Evolutionary conservation across 805 yeast species (phyloP), one percentile per base, ranked within the genome.

Genomic region (Saccharomycopsis javanensis): DNA sequence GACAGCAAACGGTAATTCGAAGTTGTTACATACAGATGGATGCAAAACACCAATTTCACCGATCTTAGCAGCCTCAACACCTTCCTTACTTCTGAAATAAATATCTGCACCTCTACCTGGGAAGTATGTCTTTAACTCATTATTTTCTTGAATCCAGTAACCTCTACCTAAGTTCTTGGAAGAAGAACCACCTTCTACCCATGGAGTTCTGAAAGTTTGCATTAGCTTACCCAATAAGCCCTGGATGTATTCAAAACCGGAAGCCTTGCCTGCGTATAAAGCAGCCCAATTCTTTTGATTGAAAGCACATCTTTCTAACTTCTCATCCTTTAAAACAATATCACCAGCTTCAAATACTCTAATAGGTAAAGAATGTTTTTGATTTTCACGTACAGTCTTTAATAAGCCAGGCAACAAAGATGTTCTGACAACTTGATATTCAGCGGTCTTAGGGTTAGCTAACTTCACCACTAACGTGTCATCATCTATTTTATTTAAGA

Each of bases 361-460:
- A 68, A 95, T 87, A 51, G 99, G 99, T 67, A 94, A 79, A 1
- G 96, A 78, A 71, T 95, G 98, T 71, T 90, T 87, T 76, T 96
- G 86, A 76, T 94, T 94, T 75, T 95, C 99, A 69, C 88, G 85
- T 63, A 94, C 84, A 27, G 99, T 94, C 74, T 94, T 94, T 69
- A 94, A 81, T 58, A 94, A 79, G 64, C 99, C 99, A 52, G 99
- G 97, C 59, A 92, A 76, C 65, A 94, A 78, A 28, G 96, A 81
- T 16, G 99, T 94, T 79, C 99, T 86, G 28, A 94, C 98, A 60
- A 94, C 99, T 77, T 94, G 97, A 72, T 92, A 94, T 75, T 94
- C 99, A 54, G 83, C 72, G 18, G 99, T 94, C 77, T 94, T 94
- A 60, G 99, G 99, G 72, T 94, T 94, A 58, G 88, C 98, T 65